These are phyloP conservation scores for Colletotrichum incanum DNA, from an alignment of 2,329 filamentous ascomycete species.

Conservation along the genomic window DNA sequence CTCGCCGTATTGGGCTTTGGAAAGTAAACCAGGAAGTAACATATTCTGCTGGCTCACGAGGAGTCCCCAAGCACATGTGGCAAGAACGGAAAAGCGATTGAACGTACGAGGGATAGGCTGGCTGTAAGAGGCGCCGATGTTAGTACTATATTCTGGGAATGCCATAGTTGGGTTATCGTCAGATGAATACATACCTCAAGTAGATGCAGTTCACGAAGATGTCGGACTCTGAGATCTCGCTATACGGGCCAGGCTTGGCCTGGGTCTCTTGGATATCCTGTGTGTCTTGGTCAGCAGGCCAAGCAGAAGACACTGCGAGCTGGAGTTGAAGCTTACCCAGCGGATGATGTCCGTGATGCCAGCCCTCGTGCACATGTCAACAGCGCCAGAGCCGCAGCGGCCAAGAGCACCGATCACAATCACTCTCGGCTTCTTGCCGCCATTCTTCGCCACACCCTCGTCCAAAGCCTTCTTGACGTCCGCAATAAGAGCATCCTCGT, in stretches of 20 bases:
- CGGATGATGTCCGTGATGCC: constrained; percentile 73
- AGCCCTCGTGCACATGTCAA: constrained; percentile 82
- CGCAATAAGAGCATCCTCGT: constrained; percentile 80
- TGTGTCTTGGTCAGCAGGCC: constrained; percentile 64
- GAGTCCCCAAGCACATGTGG: background rate
- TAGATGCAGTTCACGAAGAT: constrained; percentile 94
- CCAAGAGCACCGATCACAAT: constrained; percentile 90
- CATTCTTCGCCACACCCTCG: constrained; percentile 76
- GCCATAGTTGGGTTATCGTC: too few species aligned
- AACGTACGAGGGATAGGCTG: constrained; percentile 51
- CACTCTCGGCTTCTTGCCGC: constrained; percentile 76
- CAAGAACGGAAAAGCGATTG: background rate
- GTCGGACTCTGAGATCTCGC: constrained; percentile 82
- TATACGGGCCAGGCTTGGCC: constrained; percentile 80
- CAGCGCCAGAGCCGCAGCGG: constrained; percentile 87
- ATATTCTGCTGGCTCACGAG: background rate
- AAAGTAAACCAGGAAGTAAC: background rate
- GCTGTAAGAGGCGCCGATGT: constrained; percentile 50
- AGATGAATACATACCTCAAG: constrained; percentile 59
- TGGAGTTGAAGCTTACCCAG: constrained; percentile 50
- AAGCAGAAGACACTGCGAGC: constrained; percentile 2
- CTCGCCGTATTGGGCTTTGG: background rate
- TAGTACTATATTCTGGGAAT: background rate
- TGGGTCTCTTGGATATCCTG: constrained; percentile 86
- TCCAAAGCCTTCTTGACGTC: constrained; percentile 82